Evolutionary conservation across 73 alveolate species (phyloP).

Genomic region (Blepharisma stoltei): DNA sequence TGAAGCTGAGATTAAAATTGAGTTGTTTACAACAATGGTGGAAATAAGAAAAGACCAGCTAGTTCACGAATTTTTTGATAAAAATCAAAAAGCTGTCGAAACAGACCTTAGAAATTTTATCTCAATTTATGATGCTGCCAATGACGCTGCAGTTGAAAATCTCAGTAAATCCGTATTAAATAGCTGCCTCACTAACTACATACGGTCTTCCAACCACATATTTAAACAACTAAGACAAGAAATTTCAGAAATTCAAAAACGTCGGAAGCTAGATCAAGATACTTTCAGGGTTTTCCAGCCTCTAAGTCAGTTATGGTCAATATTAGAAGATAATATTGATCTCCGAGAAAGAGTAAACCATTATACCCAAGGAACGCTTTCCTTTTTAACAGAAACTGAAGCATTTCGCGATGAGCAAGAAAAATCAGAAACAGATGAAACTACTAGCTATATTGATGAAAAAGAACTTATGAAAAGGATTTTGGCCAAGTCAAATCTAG

Average conservation of each 20-base stretch:
- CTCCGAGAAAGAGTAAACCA: neutral
- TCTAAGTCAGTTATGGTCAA: neutral
- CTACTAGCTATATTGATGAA: neutral
- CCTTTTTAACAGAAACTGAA: neutral
- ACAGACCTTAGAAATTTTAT: neutral
- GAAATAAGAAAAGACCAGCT: neutral
- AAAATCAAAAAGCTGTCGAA: neutral
- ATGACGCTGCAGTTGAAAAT: constrained; percentile 6
- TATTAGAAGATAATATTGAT: neutral
- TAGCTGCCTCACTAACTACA: neutral
- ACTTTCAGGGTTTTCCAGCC: neutral
- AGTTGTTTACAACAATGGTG: neutral
- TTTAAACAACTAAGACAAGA: neutral
- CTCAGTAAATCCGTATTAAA: neutral
- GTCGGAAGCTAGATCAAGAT: neutral
- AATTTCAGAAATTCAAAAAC: neutral
- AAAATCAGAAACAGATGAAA: neutral
- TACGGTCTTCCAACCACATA: neutral
- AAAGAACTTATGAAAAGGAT: constrained; percentile 23
- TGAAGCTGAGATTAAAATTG: neutral
- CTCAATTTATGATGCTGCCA: neutral
- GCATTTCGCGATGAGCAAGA: neutral
- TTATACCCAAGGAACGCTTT: neutral
- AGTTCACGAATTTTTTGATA: constrained; percentile 4
- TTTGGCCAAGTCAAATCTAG: neutral